These are phyloP conservation scores for Withania somnifera DNA, from an alignment of 305 asterid species.

Conservation along the genomic window DNA sequence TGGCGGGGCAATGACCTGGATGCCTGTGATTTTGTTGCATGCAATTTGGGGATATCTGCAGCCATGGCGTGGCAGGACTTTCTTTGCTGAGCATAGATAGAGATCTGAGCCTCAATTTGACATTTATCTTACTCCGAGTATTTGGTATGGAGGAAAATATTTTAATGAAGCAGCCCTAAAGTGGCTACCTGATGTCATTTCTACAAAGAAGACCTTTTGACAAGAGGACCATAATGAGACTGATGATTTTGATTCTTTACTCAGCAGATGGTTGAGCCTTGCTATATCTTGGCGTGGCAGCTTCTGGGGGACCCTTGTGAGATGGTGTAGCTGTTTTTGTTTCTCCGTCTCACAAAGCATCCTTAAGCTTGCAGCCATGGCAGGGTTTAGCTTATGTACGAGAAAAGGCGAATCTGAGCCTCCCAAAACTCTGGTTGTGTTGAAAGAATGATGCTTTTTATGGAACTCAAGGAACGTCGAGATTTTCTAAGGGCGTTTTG, in stretches of 20 bases:
- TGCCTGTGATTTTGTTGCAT: not conserved
- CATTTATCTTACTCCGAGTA: not conserved
- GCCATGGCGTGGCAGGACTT: not conserved
- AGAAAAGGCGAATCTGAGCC: not conserved
- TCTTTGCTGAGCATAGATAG: not conserved
- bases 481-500: not conserved
- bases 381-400: not conserved
- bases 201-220: not conserved
- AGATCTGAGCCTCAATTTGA: not conserved
- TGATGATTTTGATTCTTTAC: not conserved
- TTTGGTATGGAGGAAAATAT: not conserved
- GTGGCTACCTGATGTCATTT: not conserved
- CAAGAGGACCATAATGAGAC: not conserved
- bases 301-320: not conserved
- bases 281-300: not conserved
- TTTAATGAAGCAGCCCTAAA: not conserved
- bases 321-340: not conserved
- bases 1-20: constrained; percentile 21
- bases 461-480: not conserved
- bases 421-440: not conserved
- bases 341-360: not conserved
- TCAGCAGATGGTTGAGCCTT: not conserved
- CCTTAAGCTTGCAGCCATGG: not conserved
- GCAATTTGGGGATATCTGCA: not conserved
- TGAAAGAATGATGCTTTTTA: not conserved